phyloP scores from a whole-genome alignment of 1,284 basidiomycete species.

The Rhodotorula sp. region DNA sequence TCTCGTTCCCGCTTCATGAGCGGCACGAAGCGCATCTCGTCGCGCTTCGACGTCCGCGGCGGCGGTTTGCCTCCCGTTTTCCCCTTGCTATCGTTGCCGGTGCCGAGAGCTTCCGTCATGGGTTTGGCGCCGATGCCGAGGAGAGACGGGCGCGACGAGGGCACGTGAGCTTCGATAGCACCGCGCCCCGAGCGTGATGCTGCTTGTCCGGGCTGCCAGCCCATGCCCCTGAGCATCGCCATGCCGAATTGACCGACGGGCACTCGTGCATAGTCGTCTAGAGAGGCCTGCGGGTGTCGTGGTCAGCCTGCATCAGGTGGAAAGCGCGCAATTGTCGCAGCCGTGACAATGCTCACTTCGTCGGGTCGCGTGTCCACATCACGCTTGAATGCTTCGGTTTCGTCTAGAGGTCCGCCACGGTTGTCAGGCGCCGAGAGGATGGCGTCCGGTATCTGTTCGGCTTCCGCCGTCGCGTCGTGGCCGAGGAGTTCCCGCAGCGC shows the following conservation, averaged over 20 bases:
- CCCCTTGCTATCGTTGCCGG: neutral
- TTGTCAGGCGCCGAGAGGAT: conserved; percentile 57
- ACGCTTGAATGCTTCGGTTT: conserved; percentile 75
- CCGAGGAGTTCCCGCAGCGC: conserved; percentile 72
- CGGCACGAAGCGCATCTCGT: conserved; percentile 34
- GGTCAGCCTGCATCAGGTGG: neutral
- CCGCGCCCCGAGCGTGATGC: conserved; percentile 56
- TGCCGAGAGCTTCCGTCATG: conserved; percentile 57
- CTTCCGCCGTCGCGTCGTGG: conserved; percentile 52
- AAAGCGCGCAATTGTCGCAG: no score
- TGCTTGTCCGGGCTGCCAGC: conserved; percentile 81
- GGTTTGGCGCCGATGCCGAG: conserved; percentile 90
- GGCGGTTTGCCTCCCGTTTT: conserved; percentile 55
- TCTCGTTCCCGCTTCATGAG: conserved; percentile 25
- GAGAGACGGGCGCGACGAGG: conserved; percentile 73
- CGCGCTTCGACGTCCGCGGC: conserved; percentile 58
- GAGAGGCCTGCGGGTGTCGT: conserved; percentile 31
- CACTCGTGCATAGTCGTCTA: conserved; percentile 85
- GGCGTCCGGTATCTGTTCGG: conserved; percentile 54
- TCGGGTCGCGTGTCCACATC: conserved; percentile 77
- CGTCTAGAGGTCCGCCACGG: conserved; percentile 56
- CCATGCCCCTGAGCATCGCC: conserved; percentile 93
- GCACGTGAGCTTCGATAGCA: conserved; percentile 74
- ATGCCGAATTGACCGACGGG: conserved; percentile 92
- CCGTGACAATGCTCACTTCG: conserved; percentile 45